Evolutionary conservation across 768 basidiomycete species (phyloP).

Genomic region (Mycena maculata): DNA sequence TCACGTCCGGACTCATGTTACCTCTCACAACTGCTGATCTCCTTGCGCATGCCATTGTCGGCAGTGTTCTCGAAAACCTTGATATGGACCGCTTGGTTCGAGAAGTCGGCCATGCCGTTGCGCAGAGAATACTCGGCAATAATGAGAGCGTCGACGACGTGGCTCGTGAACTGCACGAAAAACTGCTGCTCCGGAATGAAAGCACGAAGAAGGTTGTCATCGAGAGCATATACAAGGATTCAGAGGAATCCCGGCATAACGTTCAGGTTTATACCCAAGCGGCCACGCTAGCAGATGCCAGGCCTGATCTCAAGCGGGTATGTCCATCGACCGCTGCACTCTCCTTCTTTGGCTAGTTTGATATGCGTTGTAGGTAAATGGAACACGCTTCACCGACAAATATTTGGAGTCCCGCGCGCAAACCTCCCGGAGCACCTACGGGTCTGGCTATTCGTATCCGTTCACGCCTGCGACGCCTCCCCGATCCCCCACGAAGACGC

Average conservation of each 20-base stretch:
- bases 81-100: conserved; percentile 97
- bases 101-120: conserved; percentile 94
- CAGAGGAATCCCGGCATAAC: conserved; percentile 90
- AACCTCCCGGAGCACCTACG: conserved; percentile 64
- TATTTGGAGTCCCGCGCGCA: conserved; percentile 83
- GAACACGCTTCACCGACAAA: conserved; percentile 97
- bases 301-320: conserved; percentile 84
- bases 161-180: conserved; percentile 93
- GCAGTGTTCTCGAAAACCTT: conserved; percentile 95
- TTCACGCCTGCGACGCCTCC: conserved; percentile 53
- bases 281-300: conserved; percentile 74
- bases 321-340: conserved; percentile 34
- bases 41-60: conserved; percentile 95
- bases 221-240: conserved; percentile 95
- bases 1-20: conserved; percentile 96
- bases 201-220: conserved; percentile 97
- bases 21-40: conserved; percentile 96
- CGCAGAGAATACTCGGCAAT: conserved; percentile 90
- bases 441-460: conserved; percentile 60
- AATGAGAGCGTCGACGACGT: conserved; percentile 98
- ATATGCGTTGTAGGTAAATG: conserved; percentile 73
- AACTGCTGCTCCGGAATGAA: conserved; percentile 89
- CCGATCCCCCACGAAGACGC: conserved; percentile 52
- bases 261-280: conserved; percentile 87
- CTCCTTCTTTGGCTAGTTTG: conserved; percentile 25